Evolutionary conservation across 495 filamentous ascomycete species (phyloP).

Genomic region (Lentithecium fluviatile): DNA sequence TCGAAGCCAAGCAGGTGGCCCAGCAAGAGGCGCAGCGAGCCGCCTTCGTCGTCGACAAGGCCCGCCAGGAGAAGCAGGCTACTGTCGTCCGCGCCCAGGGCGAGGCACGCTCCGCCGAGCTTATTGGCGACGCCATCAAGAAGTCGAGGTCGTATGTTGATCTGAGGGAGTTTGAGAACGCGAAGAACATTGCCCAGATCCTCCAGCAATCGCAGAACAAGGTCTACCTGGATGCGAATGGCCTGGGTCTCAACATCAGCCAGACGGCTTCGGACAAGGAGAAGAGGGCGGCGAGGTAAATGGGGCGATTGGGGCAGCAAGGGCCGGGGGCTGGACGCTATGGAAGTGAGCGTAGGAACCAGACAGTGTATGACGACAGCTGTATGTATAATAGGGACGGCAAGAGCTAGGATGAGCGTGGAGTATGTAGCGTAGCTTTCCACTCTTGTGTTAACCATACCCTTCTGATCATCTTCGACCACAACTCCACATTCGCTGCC

Average conservation of each 20-base stretch:
- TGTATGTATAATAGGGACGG: conserved; percentile 3
- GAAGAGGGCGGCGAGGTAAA: conserved; percentile 20
- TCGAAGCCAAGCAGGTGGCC: conserved; percentile 98
- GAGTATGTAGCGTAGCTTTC: conserved; percentile 8
- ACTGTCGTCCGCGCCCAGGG: conserved; percentile 98
- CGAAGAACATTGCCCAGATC: conserved; percentile 76
- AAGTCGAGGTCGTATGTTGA: conserved; percentile 97
- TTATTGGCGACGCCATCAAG: conserved; percentile 99
- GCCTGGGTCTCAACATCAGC: conserved; percentile 85
- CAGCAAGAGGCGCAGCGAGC: conserved; percentile 98
- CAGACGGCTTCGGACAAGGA: conserved; percentile 53
- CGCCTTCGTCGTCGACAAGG: conserved; percentile 97
- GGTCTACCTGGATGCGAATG: conserved; percentile 85
- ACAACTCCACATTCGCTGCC: too few species aligned
- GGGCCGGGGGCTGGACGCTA: not conserved
- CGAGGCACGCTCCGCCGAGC: conserved; percentile 96
- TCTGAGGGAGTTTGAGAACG: conserved; percentile 95
- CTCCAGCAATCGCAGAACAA: conserved; percentile 90
- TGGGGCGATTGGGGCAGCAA: not conserved
- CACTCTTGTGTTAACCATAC: conserved; percentile 11
- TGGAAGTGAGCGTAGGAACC: not conserved
- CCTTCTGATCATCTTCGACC: not conserved
- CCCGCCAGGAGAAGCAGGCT: conserved; percentile 98
- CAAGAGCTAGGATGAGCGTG: not conserved
- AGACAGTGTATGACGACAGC: not conserved